Conservation (phyloP, 2,329 filamentous ascomycete genomes). For the Orbilia ellipsospora region DNA sequence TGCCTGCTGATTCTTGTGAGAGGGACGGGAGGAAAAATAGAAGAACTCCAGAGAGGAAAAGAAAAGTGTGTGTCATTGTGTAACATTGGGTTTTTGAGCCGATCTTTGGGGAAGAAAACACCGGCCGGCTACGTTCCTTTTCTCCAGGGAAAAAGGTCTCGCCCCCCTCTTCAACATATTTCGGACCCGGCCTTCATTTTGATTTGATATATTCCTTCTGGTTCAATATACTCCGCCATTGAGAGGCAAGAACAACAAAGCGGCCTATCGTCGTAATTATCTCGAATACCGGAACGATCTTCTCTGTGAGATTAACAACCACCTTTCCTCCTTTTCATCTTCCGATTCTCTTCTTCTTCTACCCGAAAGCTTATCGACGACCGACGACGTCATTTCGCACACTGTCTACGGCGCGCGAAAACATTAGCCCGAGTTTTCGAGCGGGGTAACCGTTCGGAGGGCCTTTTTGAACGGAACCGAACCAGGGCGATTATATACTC, state of each 20-base stretch:
- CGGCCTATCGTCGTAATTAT: not conserved
- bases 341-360: not conserved
- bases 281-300: slow-evolving; percentile 15
- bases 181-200: too few species aligned
- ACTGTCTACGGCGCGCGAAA: slow-evolving; percentile 9
- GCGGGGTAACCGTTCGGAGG: slow-evolving; percentile 20
- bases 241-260: slow-evolving; percentile 21
- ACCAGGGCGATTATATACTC: not conserved
- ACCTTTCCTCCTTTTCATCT: slow-evolving; percentile 9
- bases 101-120: not conserved
- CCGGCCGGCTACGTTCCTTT: slow-evolving; percentile 22
- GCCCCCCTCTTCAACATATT: not conserved
- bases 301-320: slow-evolving; percentile 10
- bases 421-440: not conserved
- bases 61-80: slow-evolving; percentile 52
- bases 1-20: slow-evolving; percentile 9
- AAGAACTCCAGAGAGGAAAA: slow-evolving; percentile 11
- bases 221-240: slow-evolving; percentile 23
- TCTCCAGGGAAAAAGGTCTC: not conserved
- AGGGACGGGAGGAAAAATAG: slow-evolving; percentile 9
- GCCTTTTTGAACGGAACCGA: not conserved
- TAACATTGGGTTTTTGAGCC: slow-evolving; percentile 34
- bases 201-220: not conserved
- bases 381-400: slow-evolving; percentile 5
- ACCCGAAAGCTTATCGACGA: not conserved